These are phyloP conservation scores for Handroanthus guayacan DNA, from an alignment of 257 asterid genomes.

Conservation along the genomic window DNA sequence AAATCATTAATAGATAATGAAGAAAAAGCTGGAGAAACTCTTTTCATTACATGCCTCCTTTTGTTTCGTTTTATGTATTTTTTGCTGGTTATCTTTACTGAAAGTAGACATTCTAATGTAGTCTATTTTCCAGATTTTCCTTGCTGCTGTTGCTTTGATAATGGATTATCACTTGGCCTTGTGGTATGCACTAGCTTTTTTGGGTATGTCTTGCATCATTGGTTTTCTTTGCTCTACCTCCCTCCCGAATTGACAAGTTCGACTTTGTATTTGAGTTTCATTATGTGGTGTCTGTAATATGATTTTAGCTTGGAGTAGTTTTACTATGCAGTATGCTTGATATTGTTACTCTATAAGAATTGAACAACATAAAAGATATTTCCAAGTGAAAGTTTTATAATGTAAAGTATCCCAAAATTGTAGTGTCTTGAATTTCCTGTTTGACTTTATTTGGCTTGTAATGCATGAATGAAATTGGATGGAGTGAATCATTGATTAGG, in stretches of 20 bases:
- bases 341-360: constrained; percentile 3
- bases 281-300: not conserved
- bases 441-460: not conserved
- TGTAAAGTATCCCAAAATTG: not conserved
- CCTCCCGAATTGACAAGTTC: not conserved
- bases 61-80: constrained; percentile 28
- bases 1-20: not conserved
- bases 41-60: constrained; percentile 21
- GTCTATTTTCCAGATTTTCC: constrained; percentile 69
- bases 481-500: constrained; percentile 10
- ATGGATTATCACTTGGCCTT: constrained; percentile 92
- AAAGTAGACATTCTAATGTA: constrained; percentile 32
- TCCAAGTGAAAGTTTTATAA: constrained; percentile 19
- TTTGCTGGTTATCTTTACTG: constrained; percentile 5
- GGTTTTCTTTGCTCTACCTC: not conserved
- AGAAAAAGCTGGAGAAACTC: not conserved
- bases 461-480: not conserved
- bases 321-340: constrained; percentile 8
- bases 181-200: constrained; percentile 78
- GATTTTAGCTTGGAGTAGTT: constrained; percentile 23
- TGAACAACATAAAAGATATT: not conserved
- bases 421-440: not conserved
- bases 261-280: not conserved
- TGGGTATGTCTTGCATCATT: constrained; percentile 62
- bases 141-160: constrained; percentile 75